Evolutionary conservation across 2,329 filamentous ascomycete genomes (phyloP), one percentile per base, ranked within the genome.

Genomic region (Ophiostoma himal-ulmi): DNA sequence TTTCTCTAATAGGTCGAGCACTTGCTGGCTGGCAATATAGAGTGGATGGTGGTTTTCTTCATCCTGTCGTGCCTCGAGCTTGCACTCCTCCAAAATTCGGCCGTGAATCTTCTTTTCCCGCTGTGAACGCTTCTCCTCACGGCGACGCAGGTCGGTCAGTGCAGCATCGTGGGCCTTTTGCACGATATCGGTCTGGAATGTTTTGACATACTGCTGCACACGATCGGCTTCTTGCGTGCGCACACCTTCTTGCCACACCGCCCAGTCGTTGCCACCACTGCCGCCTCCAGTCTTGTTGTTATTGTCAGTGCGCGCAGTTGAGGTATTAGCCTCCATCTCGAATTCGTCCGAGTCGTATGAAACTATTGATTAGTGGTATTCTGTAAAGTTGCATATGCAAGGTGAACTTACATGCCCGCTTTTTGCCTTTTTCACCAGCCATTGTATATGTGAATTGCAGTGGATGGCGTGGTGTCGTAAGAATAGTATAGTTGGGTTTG

Each of bases 151-250:
- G 4, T 34, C n/a, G 39, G 68, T 54, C 54, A 71, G 14, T 7
- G 71, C 71, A 30, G 70, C 57, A 17, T 69, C 66, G 7, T 68
- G 70, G 13, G 57, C n/a, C 5, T 48, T 62, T 4, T 62, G 52
- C 22, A 71, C 52, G 36, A 68, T 60, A 39, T 74, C 67, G 26
- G 22, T 37, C 26, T 72, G 67, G 20, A 73, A 73, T 7, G 69
- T 68, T 22, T 26, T 30, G 67, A 69, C 44, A 62, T 73, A 74
- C 69, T 74, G 70, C 66, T 54, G 60, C 48, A 70, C 73, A 4
- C 73, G 73, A 22, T 71, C 71, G 11, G 67, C 70, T 41, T 74
- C 72, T 37, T 73, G 71, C 36, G 57, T 48, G n/a, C 71, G 73
- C 8, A 60, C 69, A 5, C 68, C 44, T 5, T 71, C 69, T 36